Evolutionary conservation across 352 stramenopile species (phyloP).

Genomic region (Phytophthora lateralis): DNA sequence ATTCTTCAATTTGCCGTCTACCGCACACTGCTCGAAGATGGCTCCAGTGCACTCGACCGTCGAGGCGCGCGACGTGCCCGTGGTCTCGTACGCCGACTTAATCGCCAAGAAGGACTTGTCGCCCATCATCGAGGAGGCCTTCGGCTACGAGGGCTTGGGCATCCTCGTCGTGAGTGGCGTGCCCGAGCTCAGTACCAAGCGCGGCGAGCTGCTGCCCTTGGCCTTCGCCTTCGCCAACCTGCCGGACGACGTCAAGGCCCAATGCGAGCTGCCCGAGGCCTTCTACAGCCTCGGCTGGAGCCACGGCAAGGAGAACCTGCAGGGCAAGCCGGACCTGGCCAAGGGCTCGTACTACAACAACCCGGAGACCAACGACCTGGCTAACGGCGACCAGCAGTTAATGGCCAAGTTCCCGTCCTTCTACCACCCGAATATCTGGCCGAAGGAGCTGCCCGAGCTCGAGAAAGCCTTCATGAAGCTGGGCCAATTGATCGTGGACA

Average conservation of each 20-base stretch:
- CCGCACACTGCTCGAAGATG: slow-evolving; percentile 7
- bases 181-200: slow-evolving; percentile 74
- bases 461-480: slow-evolving; percentile 92
- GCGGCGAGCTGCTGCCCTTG: slow-evolving; percentile 80
- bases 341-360: slow-evolving; percentile 99
- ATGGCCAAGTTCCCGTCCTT: slow-evolving; percentile 89
- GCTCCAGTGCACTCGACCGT: slow-evolving; percentile 18
- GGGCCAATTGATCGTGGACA: slow-evolving; percentile 92
- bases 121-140: slow-evolving; percentile 74
- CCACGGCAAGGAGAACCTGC: slow-evolving; percentile 95
- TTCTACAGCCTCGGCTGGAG: slow-evolving; percentile 97
- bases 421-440: slow-evolving; percentile 95
- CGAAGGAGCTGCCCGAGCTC: slow-evolving; percentile 77
- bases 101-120: slow-evolving; percentile 51
- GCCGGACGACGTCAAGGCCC: slow-evolving; percentile 69
- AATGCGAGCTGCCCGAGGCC: slow-evolving; percentile 85
- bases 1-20: slow-evolving; percentile 17
- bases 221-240: slow-evolving; percentile 89
- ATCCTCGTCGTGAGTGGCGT: slow-evolving; percentile 91
- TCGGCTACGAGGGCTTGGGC: slow-evolving; percentile 90
- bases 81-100: slow-evolving; percentile 68
- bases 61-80: slow-evolving; percentile 55
- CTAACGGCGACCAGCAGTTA: slow-evolving; percentile 72
- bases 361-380: slow-evolving; percentile 89
- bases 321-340: slow-evolving; percentile 92